Conservation (phyloP, 805 yeast genomes). For the Gaillardinia entomophila region DNA sequence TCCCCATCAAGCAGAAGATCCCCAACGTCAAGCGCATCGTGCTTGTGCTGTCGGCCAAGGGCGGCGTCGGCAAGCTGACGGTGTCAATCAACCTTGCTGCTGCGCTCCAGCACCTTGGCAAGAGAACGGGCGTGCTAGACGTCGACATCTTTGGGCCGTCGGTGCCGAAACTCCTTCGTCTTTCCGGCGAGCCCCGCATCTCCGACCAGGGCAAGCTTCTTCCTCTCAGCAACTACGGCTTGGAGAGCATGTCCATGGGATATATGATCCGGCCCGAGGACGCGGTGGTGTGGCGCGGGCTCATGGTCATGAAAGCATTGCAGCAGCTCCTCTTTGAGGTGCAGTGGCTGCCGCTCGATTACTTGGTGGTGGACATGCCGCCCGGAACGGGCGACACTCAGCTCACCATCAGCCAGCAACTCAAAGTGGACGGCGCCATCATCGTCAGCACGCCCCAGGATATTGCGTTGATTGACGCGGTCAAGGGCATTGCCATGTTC, state of each 20-base stretch:
- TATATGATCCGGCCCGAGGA: constrained; percentile 61
- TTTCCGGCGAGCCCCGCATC: constrained; percentile 65
- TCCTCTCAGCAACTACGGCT: constrained; percentile 69
- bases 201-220: constrained; percentile 47
- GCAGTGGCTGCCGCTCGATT: constrained; percentile 64
- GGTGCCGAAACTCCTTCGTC: constrained; percentile 63
- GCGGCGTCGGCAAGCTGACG: constrained; percentile 80
- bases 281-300: constrained; percentile 80
- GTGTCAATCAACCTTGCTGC: constrained; percentile 66
- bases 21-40: constrained; percentile 58
- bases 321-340: constrained; percentile 83
- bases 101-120: constrained; percentile 48
- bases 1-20: constrained; percentile 51
- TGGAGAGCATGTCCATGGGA: constrained; percentile 88
- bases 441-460: constrained; percentile 87
- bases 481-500: constrained; percentile 77
- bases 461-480: constrained; percentile 73
- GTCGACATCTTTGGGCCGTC: constrained; percentile 86
- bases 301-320: constrained; percentile 81
- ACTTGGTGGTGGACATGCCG: constrained; percentile 76
- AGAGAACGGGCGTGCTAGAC: constrained; percentile 65
- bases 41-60: constrained; percentile 71
- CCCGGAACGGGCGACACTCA: constrained; percentile 93
- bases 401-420: constrained; percentile 71
- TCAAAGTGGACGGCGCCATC: constrained; percentile 73